These are phyloP conservation scores for Drosera capensis DNA, from an alignment of 148 eudicot species.

Conservation along the genomic window DNA sequence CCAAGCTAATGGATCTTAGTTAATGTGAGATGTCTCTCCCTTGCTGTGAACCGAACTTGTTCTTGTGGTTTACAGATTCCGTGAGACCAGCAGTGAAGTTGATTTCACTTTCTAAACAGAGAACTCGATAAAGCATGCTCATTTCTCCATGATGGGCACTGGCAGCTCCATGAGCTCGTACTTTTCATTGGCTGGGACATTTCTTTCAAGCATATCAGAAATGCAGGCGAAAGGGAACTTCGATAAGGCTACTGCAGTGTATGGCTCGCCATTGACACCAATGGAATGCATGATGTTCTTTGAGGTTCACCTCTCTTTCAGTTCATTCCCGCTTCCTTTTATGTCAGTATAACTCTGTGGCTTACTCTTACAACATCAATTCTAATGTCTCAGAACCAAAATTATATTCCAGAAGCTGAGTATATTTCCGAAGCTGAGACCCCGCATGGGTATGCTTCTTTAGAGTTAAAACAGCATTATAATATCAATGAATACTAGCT, in stretches of 20 bases:
- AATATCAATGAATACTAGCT: too few species aligned
- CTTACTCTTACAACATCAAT: too few species aligned
- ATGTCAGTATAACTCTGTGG: too few species aligned
- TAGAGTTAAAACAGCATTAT: not conserved
- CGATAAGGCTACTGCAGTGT: conserved; percentile 29
- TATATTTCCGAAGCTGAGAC: conserved; percentile 31
- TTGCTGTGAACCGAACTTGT: too few species aligned
- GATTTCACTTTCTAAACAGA: conserved; percentile 50
- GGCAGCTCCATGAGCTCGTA: conserved; percentile 24
- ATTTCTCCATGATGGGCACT: conserved; percentile 21
- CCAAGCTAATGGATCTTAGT: too few species aligned
- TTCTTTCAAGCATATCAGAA: not conserved
- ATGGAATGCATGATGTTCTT: conserved; percentile 58
- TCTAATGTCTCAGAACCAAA: conserved; percentile 34
- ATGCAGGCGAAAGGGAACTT: conserved; percentile 1
- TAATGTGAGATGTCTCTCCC: too few species aligned
- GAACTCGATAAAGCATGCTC: conserved; percentile 37
- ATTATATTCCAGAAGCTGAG: conserved; percentile 48
- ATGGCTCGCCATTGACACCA: conserved; percentile 68
- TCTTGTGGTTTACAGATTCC: conserved; percentile 40
- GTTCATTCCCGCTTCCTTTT: too few species aligned
- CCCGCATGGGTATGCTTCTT: conserved; percentile 43
- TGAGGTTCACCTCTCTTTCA: too few species aligned
- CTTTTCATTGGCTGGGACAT: not conserved
- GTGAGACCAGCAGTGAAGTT: conserved; percentile 58